These are phyloP conservation scores for Pseudopyricularia javanii DNA, from an alignment of 2,329 filamentous ascomycete species.

Conservation along the genomic window DNA sequence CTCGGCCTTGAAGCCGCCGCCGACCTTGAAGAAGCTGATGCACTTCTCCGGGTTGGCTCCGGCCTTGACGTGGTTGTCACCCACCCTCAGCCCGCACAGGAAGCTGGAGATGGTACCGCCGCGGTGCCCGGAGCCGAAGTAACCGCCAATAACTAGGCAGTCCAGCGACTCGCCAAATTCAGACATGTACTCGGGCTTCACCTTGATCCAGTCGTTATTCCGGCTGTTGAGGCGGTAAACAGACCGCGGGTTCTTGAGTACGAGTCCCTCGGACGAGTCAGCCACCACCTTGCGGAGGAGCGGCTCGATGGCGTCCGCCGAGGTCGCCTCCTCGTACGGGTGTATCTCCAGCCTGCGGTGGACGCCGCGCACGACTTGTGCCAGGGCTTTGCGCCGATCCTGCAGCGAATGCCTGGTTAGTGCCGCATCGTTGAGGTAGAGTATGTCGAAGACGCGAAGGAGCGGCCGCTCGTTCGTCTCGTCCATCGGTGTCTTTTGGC, in stretches of 20 bases:
- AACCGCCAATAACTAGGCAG: conserved; percentile 79
- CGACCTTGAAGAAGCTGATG: conserved; percentile 94
- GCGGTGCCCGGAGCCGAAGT: conserved; percentile 77
- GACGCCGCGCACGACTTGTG: conserved; percentile 56
- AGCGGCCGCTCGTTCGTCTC: conserved; percentile 58
- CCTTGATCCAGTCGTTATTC: conserved; percentile 95
- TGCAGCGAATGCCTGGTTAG: conserved; percentile 73
- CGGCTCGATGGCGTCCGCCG: conserved; percentile 63
- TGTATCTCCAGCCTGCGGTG: conserved; percentile 77
- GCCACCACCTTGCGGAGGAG: conserved; percentile 72
- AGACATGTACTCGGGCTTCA: conserved; percentile 97
- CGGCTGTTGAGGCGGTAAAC: conserved; percentile 78
- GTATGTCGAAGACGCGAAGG: conserved; percentile 80
- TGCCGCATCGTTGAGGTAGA: conserved; percentile 72
- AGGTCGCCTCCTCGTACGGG: conserved; percentile 51
- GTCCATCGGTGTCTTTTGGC: conserved; percentile 61
- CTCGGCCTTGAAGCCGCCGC: conserved; percentile 76
- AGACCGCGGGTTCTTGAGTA: conserved; percentile 86
- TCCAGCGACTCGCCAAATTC: conserved; percentile 92
- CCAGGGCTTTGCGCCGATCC: conserved; percentile 66
- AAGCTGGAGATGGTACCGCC: conserved; percentile 79
- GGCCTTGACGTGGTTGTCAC: conserved; percentile 51
- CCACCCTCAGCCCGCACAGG: conserved; percentile 73
- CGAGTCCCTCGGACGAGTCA: conserved; percentile 77
- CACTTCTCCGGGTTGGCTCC: conserved; percentile 60